A percentile compares a stretch with the other conserved stretches of the same genome.
These are phyloP conservation scores for Aureobasidium sp. DNA, from an alignment of 2,329 filamentous ascomycete genomes.

Conservation along the genomic window DNA sequence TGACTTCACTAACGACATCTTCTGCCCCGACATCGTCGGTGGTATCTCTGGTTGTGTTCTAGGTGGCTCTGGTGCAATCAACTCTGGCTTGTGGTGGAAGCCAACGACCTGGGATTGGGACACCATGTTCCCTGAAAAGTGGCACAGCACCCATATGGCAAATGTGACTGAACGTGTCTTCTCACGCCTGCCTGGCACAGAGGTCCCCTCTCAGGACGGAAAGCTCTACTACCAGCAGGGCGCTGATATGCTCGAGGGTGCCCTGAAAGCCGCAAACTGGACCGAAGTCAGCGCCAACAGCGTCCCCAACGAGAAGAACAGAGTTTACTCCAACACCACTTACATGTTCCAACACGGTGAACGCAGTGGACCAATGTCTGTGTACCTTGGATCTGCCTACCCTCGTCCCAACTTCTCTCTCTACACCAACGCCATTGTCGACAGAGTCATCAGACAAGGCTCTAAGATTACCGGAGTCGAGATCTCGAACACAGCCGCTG, in stretches of 20 bases:
- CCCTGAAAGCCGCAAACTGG: slow-evolving; percentile 42
- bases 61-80: slow-evolving; percentile 46
- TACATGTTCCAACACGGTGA: slow-evolving; percentile 43
- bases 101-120: slow-evolving; percentile 47
- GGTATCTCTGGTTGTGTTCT: slow-evolving; percentile 38
- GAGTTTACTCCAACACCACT: slow-evolving; percentile 41
- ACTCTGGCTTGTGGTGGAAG: slow-evolving; percentile 46
- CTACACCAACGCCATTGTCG: slow-evolving; percentile 35
- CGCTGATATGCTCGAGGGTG: slow-evolving; percentile 28
- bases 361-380: slow-evolving; percentile 41
- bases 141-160: slow-evolving; percentile 43
- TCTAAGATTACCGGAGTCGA: slow-evolving; percentile 35
- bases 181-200: slow-evolving; percentile 34
- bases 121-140: slow-evolving; percentile 40
- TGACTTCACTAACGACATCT: slow-evolving; percentile 9
- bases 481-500: not conserved
- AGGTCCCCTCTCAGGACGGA: slow-evolving; percentile 26
- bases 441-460: slow-evolving; percentile 34
- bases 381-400: slow-evolving; percentile 42
- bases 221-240: slow-evolving; percentile 7
- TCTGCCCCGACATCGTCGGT: slow-evolving; percentile 6
- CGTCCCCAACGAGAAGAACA: slow-evolving; percentile 36
- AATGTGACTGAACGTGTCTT: slow-evolving; percentile 38
- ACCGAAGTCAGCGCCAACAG: slow-evolving; percentile 41
- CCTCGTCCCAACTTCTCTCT: slow-evolving; percentile 36